Evolutionary conservation across 495 filamentous ascomycete species (phyloP).

Genomic region (Cercophora samala): DNA sequence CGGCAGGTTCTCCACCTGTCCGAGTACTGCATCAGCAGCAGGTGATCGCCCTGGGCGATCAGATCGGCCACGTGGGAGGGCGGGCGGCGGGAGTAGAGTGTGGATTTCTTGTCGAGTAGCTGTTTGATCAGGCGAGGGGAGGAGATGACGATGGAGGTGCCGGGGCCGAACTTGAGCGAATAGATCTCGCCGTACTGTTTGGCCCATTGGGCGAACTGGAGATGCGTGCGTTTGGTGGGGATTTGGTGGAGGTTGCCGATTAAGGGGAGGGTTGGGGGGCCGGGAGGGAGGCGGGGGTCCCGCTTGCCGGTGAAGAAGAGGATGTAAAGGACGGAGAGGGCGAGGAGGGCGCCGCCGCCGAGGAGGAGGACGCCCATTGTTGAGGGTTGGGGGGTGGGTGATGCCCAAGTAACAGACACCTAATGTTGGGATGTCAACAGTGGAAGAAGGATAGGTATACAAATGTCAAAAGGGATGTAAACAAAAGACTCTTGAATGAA

Average conservation of each 20-base stretch:
- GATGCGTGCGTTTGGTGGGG: slow-evolving; percentile 24
- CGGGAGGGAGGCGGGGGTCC: slow-evolving; percentile 21
- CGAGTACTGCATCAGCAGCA: slow-evolving; percentile 44
- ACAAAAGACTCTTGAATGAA: neutral
- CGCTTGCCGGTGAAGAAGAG: slow-evolving; percentile 19
- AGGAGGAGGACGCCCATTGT: slow-evolving; percentile 12
- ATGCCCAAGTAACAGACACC: neutral
- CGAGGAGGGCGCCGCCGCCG: slow-evolving; percentile 18
- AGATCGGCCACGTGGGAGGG: slow-evolving; percentile 42
- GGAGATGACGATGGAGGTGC: slow-evolving; percentile 27
- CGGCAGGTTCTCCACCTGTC: slow-evolving; percentile 39
- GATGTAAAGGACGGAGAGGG: slow-evolving; percentile 16
- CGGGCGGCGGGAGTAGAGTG: slow-evolving; percentile 43
- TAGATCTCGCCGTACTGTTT: slow-evolving; percentile 33
- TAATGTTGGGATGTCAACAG: neutral
- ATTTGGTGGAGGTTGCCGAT: slow-evolving; percentile 35
- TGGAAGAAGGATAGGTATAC: neutral
- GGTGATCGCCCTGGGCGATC: slow-evolving; percentile 43
- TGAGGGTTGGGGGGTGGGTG: neutral
- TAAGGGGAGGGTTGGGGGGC: slow-evolving; percentile 28
- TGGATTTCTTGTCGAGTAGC: slow-evolving; percentile 31
- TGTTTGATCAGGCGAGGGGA: slow-evolving; percentile 29
- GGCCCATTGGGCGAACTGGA: slow-evolving; percentile 33
- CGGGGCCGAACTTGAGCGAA: slow-evolving; percentile 33
- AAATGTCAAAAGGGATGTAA: neutral